Conservation (phyloP, 768 basidiomycete species). For the Phaeotremella fagi region DNA sequence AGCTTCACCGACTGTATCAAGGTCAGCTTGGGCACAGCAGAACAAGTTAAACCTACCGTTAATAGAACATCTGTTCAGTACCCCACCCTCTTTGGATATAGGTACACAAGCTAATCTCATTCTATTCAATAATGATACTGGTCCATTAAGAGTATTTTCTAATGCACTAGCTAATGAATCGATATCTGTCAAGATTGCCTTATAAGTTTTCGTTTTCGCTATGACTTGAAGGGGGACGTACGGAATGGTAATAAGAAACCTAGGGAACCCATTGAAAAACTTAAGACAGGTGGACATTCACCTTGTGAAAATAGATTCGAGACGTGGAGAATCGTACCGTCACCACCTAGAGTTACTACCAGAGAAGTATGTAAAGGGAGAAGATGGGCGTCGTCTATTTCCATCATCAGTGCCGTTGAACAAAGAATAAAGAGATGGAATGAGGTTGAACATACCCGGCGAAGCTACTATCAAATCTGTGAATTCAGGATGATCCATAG, state of each 20-base stretch:
- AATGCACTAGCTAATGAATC: slow-evolving; percentile 78
- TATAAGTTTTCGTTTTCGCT: not conserved
- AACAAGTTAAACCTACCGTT: slow-evolving; percentile 21
- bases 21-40: not conserved
- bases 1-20: slow-evolving; percentile 43
- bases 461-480: slow-evolving; percentile 15
- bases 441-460: slow-evolving; percentile 5
- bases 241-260: slow-evolving; percentile 93
- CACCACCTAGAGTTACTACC: slow-evolving; percentile 86
- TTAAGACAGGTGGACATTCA: slow-evolving; percentile 87
- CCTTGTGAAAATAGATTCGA: slow-evolving; percentile 83
- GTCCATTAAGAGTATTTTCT: slow-evolving; percentile 70
- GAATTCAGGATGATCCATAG: slow-evolving; percentile 22
- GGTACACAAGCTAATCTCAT: slow-evolving; percentile 75
- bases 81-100: slow-evolving; percentile 11
- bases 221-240: slow-evolving; percentile 51
- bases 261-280: slow-evolving; percentile 87
- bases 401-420: not conserved
- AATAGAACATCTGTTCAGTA: slow-evolving; percentile 20
- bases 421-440: not conserved
- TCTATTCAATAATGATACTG: slow-evolving; percentile 74
- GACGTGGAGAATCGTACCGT: slow-evolving; percentile 90
- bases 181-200: slow-evolving; percentile 59
- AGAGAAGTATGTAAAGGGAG: slow-evolving; percentile 59
- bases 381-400: slow-evolving; percentile 17